phyloP scores from a whole-genome alignment of 495 filamentous ascomycete genomes.

The Trichoderma virens region DNA sequence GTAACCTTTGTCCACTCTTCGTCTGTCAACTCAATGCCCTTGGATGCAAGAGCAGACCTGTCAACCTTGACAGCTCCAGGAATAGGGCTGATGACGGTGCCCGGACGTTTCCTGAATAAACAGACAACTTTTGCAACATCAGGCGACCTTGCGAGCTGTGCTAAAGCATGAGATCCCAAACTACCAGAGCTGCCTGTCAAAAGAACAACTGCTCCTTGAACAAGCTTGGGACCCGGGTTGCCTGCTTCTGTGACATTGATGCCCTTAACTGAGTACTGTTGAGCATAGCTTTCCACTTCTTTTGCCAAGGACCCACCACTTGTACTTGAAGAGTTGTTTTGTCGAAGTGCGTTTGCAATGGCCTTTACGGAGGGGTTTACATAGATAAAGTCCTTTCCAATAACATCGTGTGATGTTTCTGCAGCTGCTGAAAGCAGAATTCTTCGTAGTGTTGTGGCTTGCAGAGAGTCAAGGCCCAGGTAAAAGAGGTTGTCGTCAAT shows the following conservation, averaged over 20 bases:
- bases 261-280: not conserved
- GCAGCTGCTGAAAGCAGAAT: not conserved
- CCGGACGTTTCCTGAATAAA: not conserved
- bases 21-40: not conserved
- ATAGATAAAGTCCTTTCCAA: not conserved
- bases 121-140: not conserved
- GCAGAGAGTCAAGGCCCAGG: slow-evolving; percentile 28
- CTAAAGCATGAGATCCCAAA: not conserved
- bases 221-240: not conserved
- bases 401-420: not conserved
- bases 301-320: not conserved
- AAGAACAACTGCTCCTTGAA: not conserved
- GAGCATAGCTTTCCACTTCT: not conserved
- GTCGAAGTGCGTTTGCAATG: not conserved
- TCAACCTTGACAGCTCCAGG: not conserved
- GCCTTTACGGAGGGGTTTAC: not conserved
- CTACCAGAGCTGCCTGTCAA: slow-evolving; percentile 3
- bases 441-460: slow-evolving; percentile 9
- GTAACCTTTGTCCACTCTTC: not conserved
- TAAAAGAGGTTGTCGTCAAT: slow-evolving; percentile 27
- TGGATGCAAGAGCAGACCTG: not conserved
- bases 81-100: not conserved
- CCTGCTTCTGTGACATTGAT: not conserved
- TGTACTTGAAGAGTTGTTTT: not conserved
- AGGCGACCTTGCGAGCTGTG: not conserved